Base-by-base conservation (phyloP, 805 yeast species). In the Ogataea pilisensis region DNA sequence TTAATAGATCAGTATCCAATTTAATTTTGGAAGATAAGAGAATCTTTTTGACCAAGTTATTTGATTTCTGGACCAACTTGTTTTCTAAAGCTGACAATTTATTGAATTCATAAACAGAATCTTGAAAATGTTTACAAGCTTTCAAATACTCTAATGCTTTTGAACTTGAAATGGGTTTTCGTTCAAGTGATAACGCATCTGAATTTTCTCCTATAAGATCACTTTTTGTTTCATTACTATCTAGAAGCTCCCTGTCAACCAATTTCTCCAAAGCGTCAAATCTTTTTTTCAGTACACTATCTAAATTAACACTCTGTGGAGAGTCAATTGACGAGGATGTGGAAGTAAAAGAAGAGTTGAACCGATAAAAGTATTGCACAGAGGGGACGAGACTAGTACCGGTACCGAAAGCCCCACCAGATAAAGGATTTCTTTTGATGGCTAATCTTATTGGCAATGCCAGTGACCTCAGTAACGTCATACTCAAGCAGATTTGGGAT, bases 91-190 rank as follows among this genome's bases (percentile, higher is more conserved):
- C 48, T 21, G 52, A 41, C 16, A 53, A 28, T 34, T 55, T 52
- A 35, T 46, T 48, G 12, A 47, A 50, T 25, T 50, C 55, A 19
- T 47, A 45, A 4, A 61, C 41, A 4, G 51, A 32, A 20, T 55
- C 54, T 33, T 62, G 67, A 38, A 49, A 58, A 17, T 29, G 24
- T 34, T 50, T 54, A 43, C 53, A 58, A 34, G 38, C 48, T 30
- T 35, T 49, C 33, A 58, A 37, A 31, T 42, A 34, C 5, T 44
- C 42, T 20, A 53, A 33, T 2, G 44, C 42, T 19, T 44, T 43
- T 4, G 46, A 32, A 9, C 35, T 33, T 21, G 43, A 13, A 8
- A 16, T 22, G 26, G 21, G 26, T 29, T 24, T 14, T n/a, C n/a
- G n/a, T n/a, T n/a, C n/a, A n/a, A n/a, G n/a, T n/a, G n/a, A n/a